These are phyloP conservation scores for Bruguiera parviflora DNA, from an alignment of 345 rosid species.

Conservation along the genomic window DNA sequence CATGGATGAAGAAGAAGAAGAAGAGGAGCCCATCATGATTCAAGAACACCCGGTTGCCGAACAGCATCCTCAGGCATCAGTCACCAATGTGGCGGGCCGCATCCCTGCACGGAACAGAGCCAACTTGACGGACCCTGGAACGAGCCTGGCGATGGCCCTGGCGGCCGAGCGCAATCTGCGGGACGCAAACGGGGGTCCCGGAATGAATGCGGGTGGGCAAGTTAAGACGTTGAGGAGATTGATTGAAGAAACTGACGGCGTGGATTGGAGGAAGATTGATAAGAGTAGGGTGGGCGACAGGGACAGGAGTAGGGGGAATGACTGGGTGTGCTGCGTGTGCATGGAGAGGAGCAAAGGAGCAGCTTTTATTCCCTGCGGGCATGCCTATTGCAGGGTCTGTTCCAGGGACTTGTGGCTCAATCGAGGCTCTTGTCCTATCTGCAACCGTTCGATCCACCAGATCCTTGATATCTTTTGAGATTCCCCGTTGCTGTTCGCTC, in stretches of 20 bases:
- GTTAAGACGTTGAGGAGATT: slow-evolving; percentile 69
- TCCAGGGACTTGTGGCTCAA: slow-evolving; percentile 61
- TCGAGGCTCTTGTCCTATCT: slow-evolving; percentile 70
- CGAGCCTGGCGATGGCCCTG: slow-evolving; percentile 76
- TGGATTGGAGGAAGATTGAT: slow-evolving; percentile 33
- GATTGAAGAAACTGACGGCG: slow-evolving; percentile 72
- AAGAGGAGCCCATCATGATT: slow-evolving; percentile 15
- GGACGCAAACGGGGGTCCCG: slow-evolving; percentile 16
- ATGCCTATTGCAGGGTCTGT: slow-evolving; percentile 72
- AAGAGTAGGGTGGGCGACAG: slow-evolving; percentile 7
- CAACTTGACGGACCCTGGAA: slow-evolving; percentile 18
- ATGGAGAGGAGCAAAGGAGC: slow-evolving; percentile 90
- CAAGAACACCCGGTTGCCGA: slow-evolving; percentile 2
- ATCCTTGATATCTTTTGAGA: slow-evolving; percentile 66
- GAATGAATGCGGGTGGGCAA: slow-evolving; percentile 9
- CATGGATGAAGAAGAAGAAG: slow-evolving; percentile 21
- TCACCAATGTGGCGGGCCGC: background rate
- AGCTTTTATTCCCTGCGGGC: slow-evolving; percentile 94
- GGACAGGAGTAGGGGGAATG: slow-evolving; percentile 17
- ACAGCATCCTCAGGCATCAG: background rate
- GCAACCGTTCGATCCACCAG: slow-evolving; percentile 67
- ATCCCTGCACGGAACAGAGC: background rate
- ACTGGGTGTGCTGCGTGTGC: slow-evolving; percentile 84
- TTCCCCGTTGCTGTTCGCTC: background rate
- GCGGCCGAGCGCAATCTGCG: slow-evolving; percentile 71